These are phyloP conservation scores for Fraxinus anomala DNA, from an alignment of 257 asterid species.

Conservation along the genomic window DNA sequence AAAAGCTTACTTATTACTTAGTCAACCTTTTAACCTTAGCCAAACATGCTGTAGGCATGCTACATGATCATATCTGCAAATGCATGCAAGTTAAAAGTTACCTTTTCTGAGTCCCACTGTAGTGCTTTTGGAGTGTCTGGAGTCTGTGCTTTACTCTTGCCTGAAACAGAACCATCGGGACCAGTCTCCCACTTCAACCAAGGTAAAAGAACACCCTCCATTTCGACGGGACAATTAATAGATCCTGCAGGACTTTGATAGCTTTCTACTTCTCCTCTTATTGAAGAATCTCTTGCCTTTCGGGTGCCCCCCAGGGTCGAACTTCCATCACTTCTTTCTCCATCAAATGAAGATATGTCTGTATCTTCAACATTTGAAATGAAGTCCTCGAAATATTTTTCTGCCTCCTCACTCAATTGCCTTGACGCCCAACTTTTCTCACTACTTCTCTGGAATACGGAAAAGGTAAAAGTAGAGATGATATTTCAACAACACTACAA, in stretches of 20 bases:
- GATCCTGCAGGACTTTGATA: slow-evolving; percentile 38
- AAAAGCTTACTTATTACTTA: no score
- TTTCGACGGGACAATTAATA: slow-evolving; percentile 31
- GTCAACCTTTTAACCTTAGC: neutral
- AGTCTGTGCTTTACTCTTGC: slow-evolving; percentile 32
- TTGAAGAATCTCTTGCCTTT: slow-evolving; percentile 44
- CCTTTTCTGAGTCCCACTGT: slow-evolving; percentile 45
- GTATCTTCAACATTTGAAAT: slow-evolving; percentile 79
- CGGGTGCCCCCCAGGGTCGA: slow-evolving; percentile 60
- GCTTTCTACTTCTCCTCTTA: slow-evolving; percentile 22
- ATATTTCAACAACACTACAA: neutral
- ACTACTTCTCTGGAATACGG: slow-evolving; percentile 66
- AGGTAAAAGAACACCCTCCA: slow-evolving; percentile 53
- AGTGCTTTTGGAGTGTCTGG: slow-evolving; percentile 44
- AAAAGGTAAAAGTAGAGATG: neutral
- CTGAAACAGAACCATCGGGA: slow-evolving; percentile 36
- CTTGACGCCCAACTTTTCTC: slow-evolving; percentile 59
- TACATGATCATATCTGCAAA: neutral
- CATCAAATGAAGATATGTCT: slow-evolving; percentile 92
- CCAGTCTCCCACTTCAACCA: slow-evolving; percentile 64
- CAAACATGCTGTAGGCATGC: neutral
- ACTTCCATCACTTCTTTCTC: slow-evolving; percentile 85
- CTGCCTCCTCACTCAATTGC: slow-evolving; percentile 74
- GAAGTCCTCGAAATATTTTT: slow-evolving; percentile 78
- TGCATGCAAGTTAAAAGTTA: slow-evolving; percentile 15